Evolutionary conservation across 768 basidiomycete genomes (phyloP).

Genomic region (Lentinula detonsa): DNA sequence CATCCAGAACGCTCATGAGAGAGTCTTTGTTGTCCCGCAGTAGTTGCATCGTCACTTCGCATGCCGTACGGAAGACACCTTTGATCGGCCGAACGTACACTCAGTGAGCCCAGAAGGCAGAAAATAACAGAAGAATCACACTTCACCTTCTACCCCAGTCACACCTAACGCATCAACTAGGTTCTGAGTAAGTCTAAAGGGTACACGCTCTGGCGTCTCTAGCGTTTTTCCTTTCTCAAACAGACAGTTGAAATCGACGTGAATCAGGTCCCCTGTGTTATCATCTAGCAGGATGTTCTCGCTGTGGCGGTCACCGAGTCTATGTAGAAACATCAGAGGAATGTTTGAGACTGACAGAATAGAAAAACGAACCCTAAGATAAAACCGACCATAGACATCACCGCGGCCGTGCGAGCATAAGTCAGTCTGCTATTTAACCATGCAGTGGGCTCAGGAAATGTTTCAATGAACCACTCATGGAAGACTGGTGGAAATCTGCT

Average conservation of each 20-base stretch:
- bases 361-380: slow-evolving; percentile 75
- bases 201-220: slow-evolving; percentile 86
- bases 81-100: background rate
- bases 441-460: slow-evolving; percentile 92
- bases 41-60: slow-evolving; percentile 84
- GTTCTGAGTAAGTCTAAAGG: slow-evolving; percentile 93
- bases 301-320: slow-evolving; percentile 95
- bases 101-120: background rate
- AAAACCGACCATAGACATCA: slow-evolving; percentile 98
- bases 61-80: slow-evolving; percentile 88
- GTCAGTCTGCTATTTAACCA: slow-evolving; percentile 88
- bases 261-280: slow-evolving; percentile 85
- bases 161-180: slow-evolving; percentile 89
- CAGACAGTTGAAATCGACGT: slow-evolving; percentile 97
- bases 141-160: slow-evolving; percentile 81
- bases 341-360: background rate
- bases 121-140: background rate
- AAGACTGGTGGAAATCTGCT: slow-evolving; percentile 62
- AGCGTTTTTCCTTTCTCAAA: slow-evolving; percentile 93
- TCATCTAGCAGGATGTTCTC: slow-evolving; percentile 94
- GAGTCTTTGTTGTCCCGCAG: slow-evolving; percentile 89
- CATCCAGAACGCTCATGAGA: slow-evolving; percentile 92
- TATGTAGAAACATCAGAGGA: slow-evolving; percentile 20
- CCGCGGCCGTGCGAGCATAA: slow-evolving; percentile 87
- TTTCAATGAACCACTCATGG: slow-evolving; percentile 96